Conservation (phyloP, 2,329 filamentous ascomycete species). For the Paraconiothyrium brasiliense region DNA sequence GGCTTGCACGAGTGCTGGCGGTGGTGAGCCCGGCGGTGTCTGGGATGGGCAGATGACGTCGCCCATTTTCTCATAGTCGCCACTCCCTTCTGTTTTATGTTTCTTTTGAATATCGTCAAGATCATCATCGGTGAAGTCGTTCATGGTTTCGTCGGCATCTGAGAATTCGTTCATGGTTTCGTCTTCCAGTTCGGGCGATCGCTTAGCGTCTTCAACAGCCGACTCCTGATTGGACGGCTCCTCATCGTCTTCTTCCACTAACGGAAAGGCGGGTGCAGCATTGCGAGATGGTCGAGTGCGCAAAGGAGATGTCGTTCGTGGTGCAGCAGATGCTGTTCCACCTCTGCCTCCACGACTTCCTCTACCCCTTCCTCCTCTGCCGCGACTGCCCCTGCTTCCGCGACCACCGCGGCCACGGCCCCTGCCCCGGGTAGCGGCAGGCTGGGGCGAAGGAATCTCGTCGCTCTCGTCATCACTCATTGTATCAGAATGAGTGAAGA, state of each 20-base stretch:
- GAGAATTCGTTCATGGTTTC: constrained; percentile 21
- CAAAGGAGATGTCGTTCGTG: constrained; percentile 36
- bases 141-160: constrained; percentile 20
- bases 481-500: constrained; percentile 23
- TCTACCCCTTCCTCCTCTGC: constrained; percentile 40
- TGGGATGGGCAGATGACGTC: constrained; percentile 14
- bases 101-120: not conserved
- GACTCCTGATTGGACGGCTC: constrained; percentile 46
- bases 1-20: constrained; percentile 26
- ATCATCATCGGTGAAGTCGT: constrained; percentile 6
- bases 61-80: constrained; percentile 14
- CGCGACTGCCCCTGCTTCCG: constrained; percentile 38
- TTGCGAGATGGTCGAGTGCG: constrained; percentile 44
- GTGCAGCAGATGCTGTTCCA: constrained; percentile 30
- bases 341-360: constrained; percentile 39
- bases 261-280: constrained; percentile 43
- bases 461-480: constrained; percentile 34
- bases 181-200: constrained; percentile 31
- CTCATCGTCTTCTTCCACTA: constrained; percentile 48
- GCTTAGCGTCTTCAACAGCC: constrained; percentile 41
- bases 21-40: constrained; percentile 31
- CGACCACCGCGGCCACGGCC: constrained; percentile 40
- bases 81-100: not conserved
- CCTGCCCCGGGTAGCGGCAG: constrained; percentile 28
- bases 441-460: constrained; percentile 24